Base-by-base conservation (phyloP, 2,329 filamentous ascomycete species). In the Claviceps paspali region DNA sequence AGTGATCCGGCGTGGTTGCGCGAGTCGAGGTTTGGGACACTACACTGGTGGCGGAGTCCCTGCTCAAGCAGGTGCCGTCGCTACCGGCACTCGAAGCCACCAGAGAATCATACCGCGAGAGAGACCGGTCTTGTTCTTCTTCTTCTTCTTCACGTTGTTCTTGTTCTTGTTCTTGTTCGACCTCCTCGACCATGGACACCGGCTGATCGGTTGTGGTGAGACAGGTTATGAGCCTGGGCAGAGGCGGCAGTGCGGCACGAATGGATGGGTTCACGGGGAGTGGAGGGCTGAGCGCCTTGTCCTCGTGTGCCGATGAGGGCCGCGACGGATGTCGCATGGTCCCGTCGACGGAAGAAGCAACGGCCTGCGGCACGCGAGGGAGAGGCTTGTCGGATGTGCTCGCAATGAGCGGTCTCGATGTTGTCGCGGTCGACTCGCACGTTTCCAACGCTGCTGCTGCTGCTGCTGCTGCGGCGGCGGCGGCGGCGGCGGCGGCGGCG, bases 21-120 rank as follows among this genome's bases (percentile, higher is more conserved):
- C 87, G 68, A 2, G 87, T 95, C 1, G 87, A 94, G 1, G 76
- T 78, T 51, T 81, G 79, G 1, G 88, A 95, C 2, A 85, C 55
- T 22, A 83, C 67, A 55, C 84, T 93, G 33, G 74, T 73, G 50
- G 87, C 83, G 0, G 86, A 94, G 48, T 85, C 81, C 23, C 82
- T 77, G 62, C 79, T 86, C 36, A 79, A 65, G 48, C 81, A 87
- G 3, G 83, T 87, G 54, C 78, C 83, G 49, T 73, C 80, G 42
- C 82, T 88, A 38, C 80, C 84, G 15, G 77, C 76, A 52, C 80
- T 87, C 3, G 80, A 85, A 6, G 78, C 73, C 28, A 79, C 78
- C 46, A 85, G 70, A 44, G 78, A 85, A 43, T 82, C 80, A 31
- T 73, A 73, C 22, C 73, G 67, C 40, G 70, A 71, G 1, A 67